Conservation (phyloP, 2,329 filamentous ascomycete species). For the Teratosphaeria gauchensis region DNA sequence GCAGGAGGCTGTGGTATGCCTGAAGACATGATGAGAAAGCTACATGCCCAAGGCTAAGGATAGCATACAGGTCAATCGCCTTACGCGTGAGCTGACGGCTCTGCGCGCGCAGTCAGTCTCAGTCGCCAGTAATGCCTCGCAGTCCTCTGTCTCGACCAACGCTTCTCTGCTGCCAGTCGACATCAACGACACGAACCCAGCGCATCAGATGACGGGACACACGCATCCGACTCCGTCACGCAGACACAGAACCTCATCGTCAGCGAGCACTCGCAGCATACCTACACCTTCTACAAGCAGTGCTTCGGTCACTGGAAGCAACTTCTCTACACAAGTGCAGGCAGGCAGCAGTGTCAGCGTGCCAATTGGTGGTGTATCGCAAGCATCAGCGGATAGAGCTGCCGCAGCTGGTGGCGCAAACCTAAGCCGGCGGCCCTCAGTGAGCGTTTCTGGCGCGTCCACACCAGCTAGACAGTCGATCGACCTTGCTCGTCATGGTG, state of each 20-base stretch:
- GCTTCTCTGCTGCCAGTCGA: slow-evolving; percentile 33
- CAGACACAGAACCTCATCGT: slow-evolving; percentile 35
- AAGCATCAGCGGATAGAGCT: slow-evolving; percentile 27
- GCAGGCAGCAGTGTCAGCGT: slow-evolving; percentile 10
- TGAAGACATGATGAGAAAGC: background rate
- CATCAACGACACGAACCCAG: slow-evolving; percentile 38
- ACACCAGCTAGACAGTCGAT: slow-evolving; percentile 25
- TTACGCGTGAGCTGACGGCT: slow-evolving; percentile 77
- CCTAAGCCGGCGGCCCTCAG: slow-evolving; percentile 24
- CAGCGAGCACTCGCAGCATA: slow-evolving; percentile 19
- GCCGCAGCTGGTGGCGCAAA: slow-evolving; percentile 18
- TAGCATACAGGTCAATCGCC: slow-evolving; percentile 65
- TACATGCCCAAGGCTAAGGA: background rate
- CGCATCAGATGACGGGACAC: slow-evolving; percentile 37
- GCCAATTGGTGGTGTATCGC: slow-evolving; percentile 19
- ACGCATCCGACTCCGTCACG: slow-evolving; percentile 45
- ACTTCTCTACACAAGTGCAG: slow-evolving; percentile 12
- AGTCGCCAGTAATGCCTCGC: slow-evolving; percentile 46
- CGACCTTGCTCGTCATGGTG: slow-evolving; percentile 15
- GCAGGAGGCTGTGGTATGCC: slow-evolving; percentile 77
- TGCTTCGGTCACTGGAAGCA: slow-evolving; percentile 1
- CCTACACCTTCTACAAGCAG: slow-evolving; percentile 14
- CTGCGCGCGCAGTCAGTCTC: slow-evolving; percentile 61
- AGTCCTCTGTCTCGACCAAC: slow-evolving; percentile 46
- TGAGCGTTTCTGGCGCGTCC: slow-evolving; percentile 24